Percentiles rank a stretch among this genome's conserved stretches.
These are phyloP conservation scores for Botryococcus braunii DNA, from an alignment of 163 green algal species.

Conservation along the genomic window DNA sequence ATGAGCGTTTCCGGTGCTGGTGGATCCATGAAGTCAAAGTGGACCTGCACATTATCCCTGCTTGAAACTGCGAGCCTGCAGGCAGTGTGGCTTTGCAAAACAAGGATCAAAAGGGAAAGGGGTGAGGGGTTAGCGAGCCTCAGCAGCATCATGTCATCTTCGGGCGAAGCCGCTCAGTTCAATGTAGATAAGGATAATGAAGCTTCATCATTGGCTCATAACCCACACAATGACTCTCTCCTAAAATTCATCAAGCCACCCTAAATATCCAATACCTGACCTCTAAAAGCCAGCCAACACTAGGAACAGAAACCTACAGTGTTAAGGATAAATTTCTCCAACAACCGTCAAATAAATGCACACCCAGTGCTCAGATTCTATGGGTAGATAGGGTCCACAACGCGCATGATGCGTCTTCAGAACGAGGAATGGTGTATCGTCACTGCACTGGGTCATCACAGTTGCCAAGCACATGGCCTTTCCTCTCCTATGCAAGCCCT, in stretches of 20 bases:
- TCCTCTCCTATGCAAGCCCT: too few relatives aligned
- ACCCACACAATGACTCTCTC: too few relatives aligned
- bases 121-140: background rate
- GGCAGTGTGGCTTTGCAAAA: background rate
- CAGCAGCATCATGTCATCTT: slow-evolving; percentile 35
- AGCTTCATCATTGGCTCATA: slow-evolving; percentile 14
- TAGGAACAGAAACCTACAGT: too few relatives aligned
- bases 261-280: too few relatives aligned
- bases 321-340: too few relatives aligned
- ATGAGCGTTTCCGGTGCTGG: slow-evolving; percentile 98
- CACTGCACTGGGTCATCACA: too few relatives aligned
- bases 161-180: slow-evolving; percentile 28
- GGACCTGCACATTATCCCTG: slow-evolving; percentile 55
- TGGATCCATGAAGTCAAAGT: slow-evolving; percentile 99
- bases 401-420: slow-evolving; percentile 19
- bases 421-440: slow-evolving; percentile 41
- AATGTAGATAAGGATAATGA: slow-evolving; percentile 56
- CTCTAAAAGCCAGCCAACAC: too few relatives aligned
- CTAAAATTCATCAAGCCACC: too few relatives aligned
- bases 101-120: background rate
- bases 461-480: too few relatives aligned
- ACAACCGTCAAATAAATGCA: too few relatives aligned
- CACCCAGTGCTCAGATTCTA: slow-evolving; percentile 70
- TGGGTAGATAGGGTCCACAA: slow-evolving; percentile 39
- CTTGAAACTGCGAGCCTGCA: background rate